phyloP scores from a whole-genome alignment of 306 rosid genomes.

The Fragaria vesca region DNA sequence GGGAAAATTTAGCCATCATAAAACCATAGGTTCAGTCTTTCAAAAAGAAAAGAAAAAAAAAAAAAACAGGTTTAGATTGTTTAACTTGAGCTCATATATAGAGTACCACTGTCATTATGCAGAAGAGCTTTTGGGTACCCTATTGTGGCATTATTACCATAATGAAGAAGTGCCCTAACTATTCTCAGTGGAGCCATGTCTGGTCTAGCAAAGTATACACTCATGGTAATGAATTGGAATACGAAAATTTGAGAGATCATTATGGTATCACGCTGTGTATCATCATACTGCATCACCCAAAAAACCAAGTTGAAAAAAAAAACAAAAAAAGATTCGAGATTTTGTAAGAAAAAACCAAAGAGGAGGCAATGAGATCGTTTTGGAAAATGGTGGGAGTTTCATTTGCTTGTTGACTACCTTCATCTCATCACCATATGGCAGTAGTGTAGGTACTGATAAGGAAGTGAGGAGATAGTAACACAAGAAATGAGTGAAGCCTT shows the following conservation, averaged over 20 bases:
- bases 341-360: conserved; percentile 18
- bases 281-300: conserved; percentile 10
- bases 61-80: no score
- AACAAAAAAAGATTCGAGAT: conserved; percentile 24
- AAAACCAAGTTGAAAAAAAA: neutral
- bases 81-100: neutral
- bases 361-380: conserved; percentile 34
- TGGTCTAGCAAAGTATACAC: neutral
- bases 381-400: conserved; percentile 46
- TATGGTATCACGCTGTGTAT: neutral
- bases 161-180: conserved; percentile 8
- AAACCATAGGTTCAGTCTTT: no score
- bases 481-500: conserved; percentile 62
- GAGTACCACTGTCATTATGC: neutral
- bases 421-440: conserved; percentile 22
- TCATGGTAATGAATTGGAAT: conserved; percentile 8
- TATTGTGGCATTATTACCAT: neutral
- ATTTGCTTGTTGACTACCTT: conserved; percentile 65
- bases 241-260: neutral
- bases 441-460: conserved; percentile 41
- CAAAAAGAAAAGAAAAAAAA: no score
- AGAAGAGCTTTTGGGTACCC: neutral
- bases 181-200: conserved; percentile 15
- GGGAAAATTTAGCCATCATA: no score
- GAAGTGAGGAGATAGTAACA: conserved; percentile 38